These are phyloP conservation scores for Elsinoe ampelina DNA, from an alignment of 2,329 filamentous ascomycete species.

Conservation along the genomic window DNA sequence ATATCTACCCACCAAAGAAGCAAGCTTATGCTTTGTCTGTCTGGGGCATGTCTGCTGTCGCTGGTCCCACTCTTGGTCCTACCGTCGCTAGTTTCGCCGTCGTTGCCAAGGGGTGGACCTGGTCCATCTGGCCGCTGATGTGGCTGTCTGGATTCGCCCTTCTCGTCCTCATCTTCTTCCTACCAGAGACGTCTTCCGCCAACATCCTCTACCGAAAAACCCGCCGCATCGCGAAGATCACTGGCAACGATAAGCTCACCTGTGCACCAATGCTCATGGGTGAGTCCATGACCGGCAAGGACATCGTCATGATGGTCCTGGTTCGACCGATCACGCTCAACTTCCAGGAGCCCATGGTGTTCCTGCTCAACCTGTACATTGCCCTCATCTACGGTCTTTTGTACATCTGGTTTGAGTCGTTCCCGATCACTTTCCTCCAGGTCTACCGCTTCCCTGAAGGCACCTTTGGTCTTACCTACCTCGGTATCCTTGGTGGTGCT, in stretches of 20 bases:
- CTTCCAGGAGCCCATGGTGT: constrained; percentile 34
- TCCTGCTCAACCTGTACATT: constrained; percentile 37
- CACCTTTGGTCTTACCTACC: constrained; percentile 11
- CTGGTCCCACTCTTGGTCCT: constrained; percentile 35
- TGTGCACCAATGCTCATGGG: constrained; percentile 33
- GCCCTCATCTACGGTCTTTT: constrained; percentile 36
- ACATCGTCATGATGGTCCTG: constrained; percentile 32
- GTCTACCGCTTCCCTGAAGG: constrained; percentile 12
- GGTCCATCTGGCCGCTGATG: constrained; percentile 36
- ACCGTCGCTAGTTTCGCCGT: constrained; percentile 35
- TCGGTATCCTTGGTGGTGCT: constrained; percentile 12
- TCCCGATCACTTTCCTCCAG: constrained; percentile 13
- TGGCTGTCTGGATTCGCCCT: constrained; percentile 34
- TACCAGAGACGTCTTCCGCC: constrained; percentile 32
- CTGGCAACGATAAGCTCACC: constrained; percentile 30
- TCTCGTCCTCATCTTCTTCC: constrained; percentile 31
- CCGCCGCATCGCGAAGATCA: constrained; percentile 32
- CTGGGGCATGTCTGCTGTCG: constrained; percentile 34
- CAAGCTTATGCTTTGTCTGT: constrained; percentile 33
- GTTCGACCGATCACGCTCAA: constrained; percentile 37
- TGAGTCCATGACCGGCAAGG: constrained; percentile 30
- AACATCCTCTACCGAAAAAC: constrained; percentile 37
- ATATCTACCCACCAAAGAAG: constrained; percentile 35
- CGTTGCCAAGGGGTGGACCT: constrained; percentile 29
- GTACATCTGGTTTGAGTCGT: constrained; percentile 19